Conservation (phyloP, 2,329 filamentous ascomycete species). For the Thyridium curvatum region DNA sequence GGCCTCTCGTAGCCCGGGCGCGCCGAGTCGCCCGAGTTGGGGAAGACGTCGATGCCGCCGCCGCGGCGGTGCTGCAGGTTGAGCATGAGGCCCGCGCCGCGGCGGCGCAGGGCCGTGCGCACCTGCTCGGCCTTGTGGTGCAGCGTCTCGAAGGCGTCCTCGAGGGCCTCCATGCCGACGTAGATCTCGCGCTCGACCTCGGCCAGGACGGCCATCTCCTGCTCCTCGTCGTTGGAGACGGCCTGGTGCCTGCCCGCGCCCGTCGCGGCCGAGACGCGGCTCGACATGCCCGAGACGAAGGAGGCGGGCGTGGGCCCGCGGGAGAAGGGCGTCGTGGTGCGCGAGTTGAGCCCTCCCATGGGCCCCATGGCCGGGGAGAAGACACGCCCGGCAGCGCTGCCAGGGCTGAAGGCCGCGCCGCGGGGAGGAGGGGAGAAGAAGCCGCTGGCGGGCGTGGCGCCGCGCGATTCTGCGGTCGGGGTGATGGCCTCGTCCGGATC, state of each 20-base stretch:
- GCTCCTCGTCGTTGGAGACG: slow-evolving; percentile 89
- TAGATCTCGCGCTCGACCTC: slow-evolving; percentile 94
- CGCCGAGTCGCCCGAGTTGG: slow-evolving; percentile 35
- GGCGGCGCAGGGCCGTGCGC: slow-evolving; percentile 71
- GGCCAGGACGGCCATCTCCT: slow-evolving; percentile 81
- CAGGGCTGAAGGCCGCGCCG: slow-evolving; percentile 30
- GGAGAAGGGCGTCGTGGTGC: slow-evolving; percentile 45
- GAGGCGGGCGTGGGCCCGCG: slow-evolving; percentile 40
- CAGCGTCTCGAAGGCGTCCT: slow-evolving; percentile 90
- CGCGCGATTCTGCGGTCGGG: slow-evolving; percentile 13
- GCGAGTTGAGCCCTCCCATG: slow-evolving; percentile 18
- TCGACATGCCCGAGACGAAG: slow-evolving; percentile 41
- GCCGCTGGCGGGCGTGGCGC: slow-evolving; percentile 51
- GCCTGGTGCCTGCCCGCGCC: slow-evolving; percentile 40
- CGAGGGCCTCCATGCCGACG: slow-evolving; percentile 85
- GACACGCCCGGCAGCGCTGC: slow-evolving; percentile 34
- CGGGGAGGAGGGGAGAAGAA: slow-evolving; percentile 33
- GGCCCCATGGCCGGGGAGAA: slow-evolving; percentile 37
- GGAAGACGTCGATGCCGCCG: slow-evolving; percentile 46
- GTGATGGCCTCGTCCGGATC: slow-evolving; percentile 44
- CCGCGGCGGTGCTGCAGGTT: slow-evolving; percentile 51
- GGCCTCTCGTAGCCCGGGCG: slow-evolving; percentile 39
- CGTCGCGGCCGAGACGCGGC: slow-evolving; percentile 39
- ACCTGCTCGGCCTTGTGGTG: slow-evolving; percentile 80
- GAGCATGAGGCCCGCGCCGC: slow-evolving; percentile 68